Evolutionary conservation across 108 stramenopile species (phyloP).

Genomic region (Cyclostephanos tholiformis): DNA sequence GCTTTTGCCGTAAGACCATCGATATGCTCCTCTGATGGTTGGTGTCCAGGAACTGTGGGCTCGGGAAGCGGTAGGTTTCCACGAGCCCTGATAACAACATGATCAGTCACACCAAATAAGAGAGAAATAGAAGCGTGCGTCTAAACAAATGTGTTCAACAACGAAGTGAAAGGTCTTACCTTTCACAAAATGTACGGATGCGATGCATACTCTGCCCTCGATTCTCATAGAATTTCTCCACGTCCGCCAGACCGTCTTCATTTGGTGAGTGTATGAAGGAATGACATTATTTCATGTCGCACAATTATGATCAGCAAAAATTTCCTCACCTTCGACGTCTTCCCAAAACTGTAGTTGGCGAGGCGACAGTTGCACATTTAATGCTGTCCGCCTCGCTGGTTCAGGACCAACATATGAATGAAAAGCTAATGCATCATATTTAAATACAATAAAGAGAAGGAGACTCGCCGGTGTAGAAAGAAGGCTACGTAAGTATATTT

Average conservation of each 20-base stretch:
- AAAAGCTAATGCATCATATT: not conserved
- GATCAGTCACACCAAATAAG: not conserved
- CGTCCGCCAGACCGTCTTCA: constrained; percentile 62
- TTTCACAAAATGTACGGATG: constrained; percentile 63
- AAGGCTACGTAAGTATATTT: too few relatives aligned
- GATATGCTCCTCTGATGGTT: constrained; percentile 90
- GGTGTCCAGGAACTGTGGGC: constrained; percentile 58
- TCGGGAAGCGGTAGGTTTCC: constrained; percentile 58
- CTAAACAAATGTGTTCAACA: not conserved
- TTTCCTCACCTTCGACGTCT: constrained; percentile 58
- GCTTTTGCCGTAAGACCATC: constrained; percentile 89
- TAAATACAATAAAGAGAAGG: too few relatives aligned
- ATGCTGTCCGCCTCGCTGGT: not conserved
- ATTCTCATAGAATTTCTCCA: constrained; percentile 65
- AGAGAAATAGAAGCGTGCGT: not conserved
- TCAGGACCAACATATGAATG: not conserved
- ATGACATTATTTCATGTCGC: not conserved
- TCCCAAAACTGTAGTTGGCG: constrained; percentile 89
- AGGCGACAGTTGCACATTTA: constrained; percentile 60
- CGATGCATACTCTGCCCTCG: constrained; percentile 67
- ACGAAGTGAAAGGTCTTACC: constrained; percentile 26
- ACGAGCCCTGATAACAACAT: constrained; percentile 46
- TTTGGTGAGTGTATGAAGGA: not conserved
- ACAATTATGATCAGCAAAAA: not conserved
- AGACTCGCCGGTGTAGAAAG: too few relatives aligned